Base-by-base conservation (phyloP, 1,284 basidiomycete genomes). In the Cryptococcus amylolentus region DNA sequence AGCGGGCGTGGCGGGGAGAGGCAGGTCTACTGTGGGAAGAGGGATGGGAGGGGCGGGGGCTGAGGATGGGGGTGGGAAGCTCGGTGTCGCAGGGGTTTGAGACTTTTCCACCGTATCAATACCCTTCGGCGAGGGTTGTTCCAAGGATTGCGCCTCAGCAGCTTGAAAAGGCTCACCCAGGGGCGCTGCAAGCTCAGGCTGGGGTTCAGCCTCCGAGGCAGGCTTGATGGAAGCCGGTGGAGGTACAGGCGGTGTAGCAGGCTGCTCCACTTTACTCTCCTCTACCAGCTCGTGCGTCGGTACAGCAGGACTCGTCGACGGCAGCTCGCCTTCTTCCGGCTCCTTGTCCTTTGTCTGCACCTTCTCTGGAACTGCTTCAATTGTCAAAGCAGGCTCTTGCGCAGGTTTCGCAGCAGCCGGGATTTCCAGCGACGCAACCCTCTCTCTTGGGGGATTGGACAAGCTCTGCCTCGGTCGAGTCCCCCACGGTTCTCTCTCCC, bases 401-500 rank as follows among this genome's bases (percentile, higher is more conserved):
- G 18, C 10, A 45, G n/a, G 37, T 43, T 51, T 7, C 23, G 6
- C 9, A 35, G n/a, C 28, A 10, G 31, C 44, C 3, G 23, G 39
- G 27, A 45, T 50, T 10, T 35, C 51, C 35, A 16, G 49, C 14
- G 26, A 27, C 18, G 27, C 23, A 37, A 40, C 46, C 28, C 42
- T 45, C 51, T 49, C 38, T 28, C 49, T 49, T 31, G 55, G 31
- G 13, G 59, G 55, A 31, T 54, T 57, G 12, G 55, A 57, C 5
- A 26, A 39, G 26, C 55, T 57, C 39, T 56, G 40, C 46, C 46
- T 49, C 26, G 28, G 31, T 10, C 31, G 31, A 10, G 31, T 35
- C 6, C 31, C 31, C 31, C 31, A 10, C 23, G 52, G 28, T 16
- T 23, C 46, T 42, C 39, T 44, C 27, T 18, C 20, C 31, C 53